These are phyloP conservation scores for Pharus latifolius DNA, from an alignment of 176 grass and related monocot genomes.

Conservation along the genomic window DNA sequence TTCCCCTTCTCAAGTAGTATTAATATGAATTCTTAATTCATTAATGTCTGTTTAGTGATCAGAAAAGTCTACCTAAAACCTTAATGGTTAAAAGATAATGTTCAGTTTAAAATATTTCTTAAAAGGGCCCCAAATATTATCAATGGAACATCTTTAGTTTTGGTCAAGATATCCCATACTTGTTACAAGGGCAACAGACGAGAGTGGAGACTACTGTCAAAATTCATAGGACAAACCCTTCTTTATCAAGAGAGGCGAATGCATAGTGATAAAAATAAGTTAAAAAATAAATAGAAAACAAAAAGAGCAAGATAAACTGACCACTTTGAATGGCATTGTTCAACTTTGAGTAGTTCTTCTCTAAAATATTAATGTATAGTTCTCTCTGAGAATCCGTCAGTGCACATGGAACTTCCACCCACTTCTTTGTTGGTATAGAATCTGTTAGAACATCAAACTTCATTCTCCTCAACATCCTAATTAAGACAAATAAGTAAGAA, in stretches of 20 bases:
- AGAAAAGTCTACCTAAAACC: too few relatives aligned
- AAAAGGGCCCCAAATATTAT: too few relatives aligned
- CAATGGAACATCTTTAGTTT: too few relatives aligned
- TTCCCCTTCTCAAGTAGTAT: too few relatives aligned
- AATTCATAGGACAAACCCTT: background rate
- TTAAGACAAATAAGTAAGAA: conserved; percentile 19
- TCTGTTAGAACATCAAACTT: conserved; percentile 49
- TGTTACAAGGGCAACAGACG: too few relatives aligned
- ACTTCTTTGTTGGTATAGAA: conserved; percentile 59
- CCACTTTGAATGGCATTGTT: conserved; percentile 43
- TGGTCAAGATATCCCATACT: too few relatives aligned
- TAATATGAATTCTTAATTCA: too few relatives aligned
- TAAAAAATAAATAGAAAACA: background rate
- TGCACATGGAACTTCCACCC: conserved; percentile 72
- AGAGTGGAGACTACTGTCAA: too few relatives aligned
- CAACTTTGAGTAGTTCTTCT: conserved; percentile 63
- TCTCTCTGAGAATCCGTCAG: conserved; percentile 53
- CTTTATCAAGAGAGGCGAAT: background rate
- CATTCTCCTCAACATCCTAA: conserved; percentile 65
- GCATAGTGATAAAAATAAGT: background rate
- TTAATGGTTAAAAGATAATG: too few relatives aligned
- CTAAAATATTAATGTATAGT: conserved; percentile 61
- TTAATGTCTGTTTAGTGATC: too few relatives aligned
- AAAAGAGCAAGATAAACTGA: background rate
- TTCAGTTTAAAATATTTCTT: too few relatives aligned